Percentiles rank a stretch among this genome's conserved stretches.
phyloP scores from a whole-genome alignment of 1,139 yeast species.

The Hyphopichia wangnamkhiaoensis region DNA sequence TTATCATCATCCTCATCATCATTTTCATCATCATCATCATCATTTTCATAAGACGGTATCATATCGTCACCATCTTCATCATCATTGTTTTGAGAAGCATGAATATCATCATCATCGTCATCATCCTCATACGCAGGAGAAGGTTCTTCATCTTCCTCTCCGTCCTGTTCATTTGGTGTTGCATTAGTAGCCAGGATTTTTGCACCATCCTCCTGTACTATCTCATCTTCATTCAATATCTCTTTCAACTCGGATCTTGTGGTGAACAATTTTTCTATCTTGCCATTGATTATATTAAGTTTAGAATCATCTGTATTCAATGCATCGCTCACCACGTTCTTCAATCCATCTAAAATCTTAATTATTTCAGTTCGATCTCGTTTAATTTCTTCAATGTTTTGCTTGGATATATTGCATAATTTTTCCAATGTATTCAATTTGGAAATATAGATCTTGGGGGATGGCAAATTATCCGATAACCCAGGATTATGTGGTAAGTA shows the following conservation, averaged over 20 bases:
- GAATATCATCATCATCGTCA: constrained; percentile 22
- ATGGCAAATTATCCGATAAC: constrained; percentile 49
- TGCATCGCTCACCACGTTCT: constrained; percentile 43
- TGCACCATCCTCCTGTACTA: too few relatives aligned
- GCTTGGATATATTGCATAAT: constrained; percentile 37
- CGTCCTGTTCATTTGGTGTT: constrained; percentile 9
- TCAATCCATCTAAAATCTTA: constrained; percentile 43
- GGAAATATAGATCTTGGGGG: constrained; percentile 50
- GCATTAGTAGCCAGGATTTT: too few relatives aligned
- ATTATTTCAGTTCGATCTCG: constrained; percentile 41
- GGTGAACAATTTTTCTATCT: constrained; percentile 32
- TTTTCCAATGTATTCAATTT: constrained; percentile 48
- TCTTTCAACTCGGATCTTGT: constrained; percentile 49
- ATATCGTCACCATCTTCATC: constrained; percentile 30
- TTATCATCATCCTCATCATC: constrained; percentile 13
- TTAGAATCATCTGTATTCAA: constrained; percentile 47
- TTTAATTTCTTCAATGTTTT: constrained; percentile 39
- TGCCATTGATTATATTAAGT: constrained; percentile 41
- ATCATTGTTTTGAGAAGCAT: constrained; percentile 28
- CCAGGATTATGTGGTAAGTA: constrained; percentile 45
- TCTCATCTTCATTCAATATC: constrained; percentile 34
- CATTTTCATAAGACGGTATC: constrained; percentile 39
- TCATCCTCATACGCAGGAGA: constrained; percentile 20
- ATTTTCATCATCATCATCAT: constrained; percentile 27
- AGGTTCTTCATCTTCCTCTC: constrained; percentile 20